Base-by-base conservation (phyloP, 441 rosid species). In the Melastoma candidum region DNA sequence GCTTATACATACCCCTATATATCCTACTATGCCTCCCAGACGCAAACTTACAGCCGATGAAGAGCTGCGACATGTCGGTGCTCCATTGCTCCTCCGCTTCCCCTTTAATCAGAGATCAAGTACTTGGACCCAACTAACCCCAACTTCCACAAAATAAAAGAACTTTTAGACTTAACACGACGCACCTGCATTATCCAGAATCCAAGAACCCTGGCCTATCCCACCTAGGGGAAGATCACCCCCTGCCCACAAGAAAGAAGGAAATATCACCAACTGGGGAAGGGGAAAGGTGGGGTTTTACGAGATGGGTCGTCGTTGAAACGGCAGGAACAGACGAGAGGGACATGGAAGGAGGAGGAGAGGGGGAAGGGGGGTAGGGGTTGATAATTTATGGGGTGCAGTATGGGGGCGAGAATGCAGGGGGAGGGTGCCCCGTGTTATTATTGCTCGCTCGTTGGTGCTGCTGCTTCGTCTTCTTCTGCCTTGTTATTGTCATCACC, bases 21-120 rank as follows among this genome's bases (percentile, higher is more conserved):
- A 85, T 78, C 78, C 94, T 77, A 63, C 94, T 82, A 54, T 85
- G 94, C 64, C 84, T 70, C 14, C 89, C 87, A 1, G 87, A 73
- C 36, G 94, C 94, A 61, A 85, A 85, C 68, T 82, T 85, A 71
- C 54, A 64, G 7, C 87, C 94, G 36, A 85, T 78, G 51, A 80
- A 66, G 64, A 85, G 71, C 66, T 79, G 82, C 36, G 88, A 84
- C 85, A 84, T 79, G 62, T 84, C 88, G 12, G 88, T 88, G 63
- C 85, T 78, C 89, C 94, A 85, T 64, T 72, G 79, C 47, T 64
- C 78, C 51, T 80, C 89, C 45, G 81, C 87, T 47, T 77, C 94
- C 39, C 80, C 87, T 54, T 80, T 85, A 47, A 85, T 85, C 68
- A 26, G 94, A 78, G 32, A 85, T 87, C 74, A 84, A 57, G 67